phyloP scores from a whole-genome alignment of 768 basidiomycete species.

The Psilocybe cubensis region DNA sequence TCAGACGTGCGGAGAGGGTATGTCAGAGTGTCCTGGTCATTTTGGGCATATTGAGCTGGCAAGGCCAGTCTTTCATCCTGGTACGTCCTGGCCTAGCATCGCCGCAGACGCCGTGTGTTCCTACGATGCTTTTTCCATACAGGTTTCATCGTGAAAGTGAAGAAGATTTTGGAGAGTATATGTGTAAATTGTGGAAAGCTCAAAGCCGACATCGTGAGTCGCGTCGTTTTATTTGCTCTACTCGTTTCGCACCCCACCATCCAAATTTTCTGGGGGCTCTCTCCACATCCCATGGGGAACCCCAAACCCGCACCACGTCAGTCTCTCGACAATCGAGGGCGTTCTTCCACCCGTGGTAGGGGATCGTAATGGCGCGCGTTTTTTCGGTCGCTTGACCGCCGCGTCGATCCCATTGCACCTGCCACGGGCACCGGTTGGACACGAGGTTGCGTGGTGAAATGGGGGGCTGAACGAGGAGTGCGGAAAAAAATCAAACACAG shows the following conservation, averaged over 20 bases:
- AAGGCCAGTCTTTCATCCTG: conserved; percentile 96
- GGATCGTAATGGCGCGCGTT: conserved; percentile 71
- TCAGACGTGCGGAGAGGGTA: conserved; percentile 99
- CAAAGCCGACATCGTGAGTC: conserved; percentile 97
- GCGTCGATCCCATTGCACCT: conserved; percentile 68
- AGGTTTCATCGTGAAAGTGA: conserved; percentile 98
- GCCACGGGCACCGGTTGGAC: conserved; percentile 77
- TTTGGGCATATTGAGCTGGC: conserved; percentile 99
- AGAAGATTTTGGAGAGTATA: conserved; percentile 98
- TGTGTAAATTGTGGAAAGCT: conserved; percentile 99
- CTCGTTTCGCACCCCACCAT: conserved; percentile 95
- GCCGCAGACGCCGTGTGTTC: not conserved
- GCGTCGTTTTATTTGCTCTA: conserved; percentile 69
- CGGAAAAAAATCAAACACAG: conserved; percentile 54
- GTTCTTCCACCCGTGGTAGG: conserved; percentile 81
- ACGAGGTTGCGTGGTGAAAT: conserved; percentile 92
- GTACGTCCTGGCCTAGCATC: conserved; percentile 46
- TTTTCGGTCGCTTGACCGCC: conserved; percentile 96
- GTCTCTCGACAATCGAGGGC: conserved; percentile 79
- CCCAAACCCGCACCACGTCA: conserved; percentile 88
- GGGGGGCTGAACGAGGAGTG: conserved; percentile 98
- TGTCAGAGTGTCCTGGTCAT: conserved; percentile 99
- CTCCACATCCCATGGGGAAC: conserved; percentile 89
- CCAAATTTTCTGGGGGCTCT: conserved; percentile 99
- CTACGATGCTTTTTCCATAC: not conserved